A percentile compares a stretch with the other conserved stretches of the same genome.
phyloP scores from a whole-genome alignment of 2,329 filamentous ascomycete genomes.

The Fusarium verticillioides region DNA sequence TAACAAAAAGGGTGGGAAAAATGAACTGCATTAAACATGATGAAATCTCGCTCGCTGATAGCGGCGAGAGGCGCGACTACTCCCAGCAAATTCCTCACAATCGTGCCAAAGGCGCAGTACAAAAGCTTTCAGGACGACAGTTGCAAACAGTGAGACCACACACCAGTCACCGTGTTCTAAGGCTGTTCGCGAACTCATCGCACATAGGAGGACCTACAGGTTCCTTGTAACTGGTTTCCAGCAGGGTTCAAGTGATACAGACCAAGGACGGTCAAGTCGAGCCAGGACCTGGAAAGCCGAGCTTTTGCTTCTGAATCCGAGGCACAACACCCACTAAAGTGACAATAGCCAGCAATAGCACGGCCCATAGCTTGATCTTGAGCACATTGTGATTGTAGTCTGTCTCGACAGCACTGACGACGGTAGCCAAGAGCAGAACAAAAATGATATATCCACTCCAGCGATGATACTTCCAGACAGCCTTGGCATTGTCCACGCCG shows the following conservation, averaged over 20 bases:
- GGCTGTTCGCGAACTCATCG: background rate
- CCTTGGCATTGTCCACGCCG: constrained; percentile 81
- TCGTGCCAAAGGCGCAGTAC: background rate
- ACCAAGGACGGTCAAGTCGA: constrained; percentile 13
- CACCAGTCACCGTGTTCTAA: background rate
- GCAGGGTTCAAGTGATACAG: background rate
- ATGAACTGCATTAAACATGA: background rate
- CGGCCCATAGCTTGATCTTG: constrained; percentile 80
- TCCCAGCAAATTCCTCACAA: background rate
- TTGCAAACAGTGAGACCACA: background rate
- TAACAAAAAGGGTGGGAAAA: background rate
- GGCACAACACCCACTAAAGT: constrained; percentile 78
- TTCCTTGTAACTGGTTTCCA: background rate
- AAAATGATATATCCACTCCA: constrained; percentile 79
- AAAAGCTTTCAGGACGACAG: background rate
- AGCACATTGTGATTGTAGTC: constrained; percentile 76
- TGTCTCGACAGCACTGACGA: constrained; percentile 80
- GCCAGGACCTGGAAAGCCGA: constrained; percentile 61
- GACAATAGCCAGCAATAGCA: constrained; percentile 73
- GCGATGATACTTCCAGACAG: constrained; percentile 91
- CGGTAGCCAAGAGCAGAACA: constrained; percentile 76
- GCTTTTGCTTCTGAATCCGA: constrained; percentile 83
- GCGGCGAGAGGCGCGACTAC: too few relatives aligned
- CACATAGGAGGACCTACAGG: background rate
- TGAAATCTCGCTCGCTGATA: background rate